Evolutionary conservation across 345 rosid genomes (phyloP).

Genomic region (Reutealis trisperma): DNA sequence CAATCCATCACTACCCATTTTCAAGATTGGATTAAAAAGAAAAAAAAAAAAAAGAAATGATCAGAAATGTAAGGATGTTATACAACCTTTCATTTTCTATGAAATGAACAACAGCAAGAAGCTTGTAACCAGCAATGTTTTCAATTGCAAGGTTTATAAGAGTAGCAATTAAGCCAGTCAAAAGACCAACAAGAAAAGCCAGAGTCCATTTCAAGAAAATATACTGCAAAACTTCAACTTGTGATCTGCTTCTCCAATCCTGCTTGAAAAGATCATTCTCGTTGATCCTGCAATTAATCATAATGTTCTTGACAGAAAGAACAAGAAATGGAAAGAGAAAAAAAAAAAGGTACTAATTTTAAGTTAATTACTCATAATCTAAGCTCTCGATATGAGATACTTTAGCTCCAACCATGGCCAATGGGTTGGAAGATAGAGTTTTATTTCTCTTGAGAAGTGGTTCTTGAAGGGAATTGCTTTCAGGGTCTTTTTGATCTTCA

Average conservation of each 20-base stretch:
- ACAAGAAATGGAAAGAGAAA: not conserved
- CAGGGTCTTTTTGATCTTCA: conserved; percentile 68
- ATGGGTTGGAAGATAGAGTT: conserved; percentile 73
- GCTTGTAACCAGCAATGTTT: conserved; percentile 92
- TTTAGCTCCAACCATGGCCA: conserved; percentile 83
- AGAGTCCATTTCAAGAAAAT: conserved; percentile 77
- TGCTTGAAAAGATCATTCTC: conserved; percentile 94
- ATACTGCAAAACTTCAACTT: conserved; percentile 75
- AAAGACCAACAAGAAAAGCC: conserved; percentile 78
- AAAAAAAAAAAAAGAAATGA: not conserved
- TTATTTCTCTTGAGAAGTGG: conserved; percentile 78
- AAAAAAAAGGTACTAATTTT: not conserved
- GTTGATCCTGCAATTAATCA: conserved; percentile 59
- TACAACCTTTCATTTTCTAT: conserved; percentile 60
- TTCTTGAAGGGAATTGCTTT: conserved; percentile 53
- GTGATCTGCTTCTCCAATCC: conserved; percentile 94
- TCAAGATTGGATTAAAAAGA: not conserved
- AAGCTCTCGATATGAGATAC: conserved; percentile 87
- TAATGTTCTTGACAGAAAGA: not conserved
- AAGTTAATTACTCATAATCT: conserved; percentile 71
- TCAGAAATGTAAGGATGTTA: not conserved
- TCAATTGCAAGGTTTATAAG: conserved; percentile 83
- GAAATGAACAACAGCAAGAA: conserved; percentile 63
- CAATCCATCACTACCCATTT: not conserved
- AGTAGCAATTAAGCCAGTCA: conserved; percentile 83